A percentile compares a stretch with the other conserved stretches of the same genome.
Conservation (phyloP, 768 basidiomycete species). For the Pleurotus tuber-regium region DNA sequence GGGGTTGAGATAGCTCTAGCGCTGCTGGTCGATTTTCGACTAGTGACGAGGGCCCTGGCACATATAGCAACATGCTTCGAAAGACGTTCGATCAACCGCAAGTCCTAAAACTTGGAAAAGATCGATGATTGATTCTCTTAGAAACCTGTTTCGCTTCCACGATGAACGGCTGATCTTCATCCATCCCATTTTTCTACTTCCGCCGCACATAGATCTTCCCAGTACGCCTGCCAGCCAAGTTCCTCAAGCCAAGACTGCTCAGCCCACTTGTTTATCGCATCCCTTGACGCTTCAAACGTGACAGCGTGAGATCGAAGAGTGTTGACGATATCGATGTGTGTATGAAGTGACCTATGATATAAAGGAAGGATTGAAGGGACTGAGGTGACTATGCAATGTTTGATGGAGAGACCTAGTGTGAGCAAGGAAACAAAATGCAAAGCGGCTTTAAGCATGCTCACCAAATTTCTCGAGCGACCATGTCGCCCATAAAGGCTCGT, state of each 20-base stretch:
- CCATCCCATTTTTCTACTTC: slow-evolving; percentile 77
- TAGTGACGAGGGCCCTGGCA: no score
- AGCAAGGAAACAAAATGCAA: not conserved
- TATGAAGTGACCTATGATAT: slow-evolving; percentile 64
- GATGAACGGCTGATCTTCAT: no score
- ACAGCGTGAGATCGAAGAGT: slow-evolving; percentile 61
- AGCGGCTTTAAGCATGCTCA: slow-evolving; percentile 21
- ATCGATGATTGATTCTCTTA: no score
- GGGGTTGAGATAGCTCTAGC: no score
- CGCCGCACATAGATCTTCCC: slow-evolving; percentile 78
- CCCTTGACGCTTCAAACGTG: slow-evolving; percentile 68
- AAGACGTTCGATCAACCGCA: no score
- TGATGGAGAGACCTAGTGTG: slow-evolving; percentile 1
- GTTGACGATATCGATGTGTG: slow-evolving; percentile 55
- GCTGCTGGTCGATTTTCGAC: no score
- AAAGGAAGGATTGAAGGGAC: slow-evolving; percentile 55
- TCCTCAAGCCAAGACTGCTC: slow-evolving; percentile 68
- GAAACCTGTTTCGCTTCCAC: no score
- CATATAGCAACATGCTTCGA: no score
- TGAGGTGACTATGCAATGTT: slow-evolving; percentile 41
- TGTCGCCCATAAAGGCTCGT: slow-evolving; percentile 77
- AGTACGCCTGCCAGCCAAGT: slow-evolving; percentile 63
- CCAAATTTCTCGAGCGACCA: slow-evolving; percentile 84
- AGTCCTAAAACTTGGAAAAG: no score
- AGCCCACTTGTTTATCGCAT: slow-evolving; percentile 62